Base-by-base conservation (phyloP, 1,139 yeast species). In the Taphrina flavorubra region DNA sequence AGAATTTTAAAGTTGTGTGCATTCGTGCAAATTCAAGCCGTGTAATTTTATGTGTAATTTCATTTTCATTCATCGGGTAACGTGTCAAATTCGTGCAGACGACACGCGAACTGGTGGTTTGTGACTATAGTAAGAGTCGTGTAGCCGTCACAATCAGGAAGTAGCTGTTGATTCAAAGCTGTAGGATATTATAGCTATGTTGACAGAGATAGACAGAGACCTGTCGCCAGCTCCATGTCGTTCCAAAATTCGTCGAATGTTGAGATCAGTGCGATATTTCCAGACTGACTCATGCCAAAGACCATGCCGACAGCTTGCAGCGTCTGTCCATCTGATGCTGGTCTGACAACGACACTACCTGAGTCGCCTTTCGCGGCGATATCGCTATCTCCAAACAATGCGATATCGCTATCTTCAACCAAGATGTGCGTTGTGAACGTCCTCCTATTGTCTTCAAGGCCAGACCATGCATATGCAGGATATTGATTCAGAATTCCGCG, bases 211-310 rank as follows among this genome's bases (percentile, higher is more conserved):
- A 18, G n/a, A 46, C n/a, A 16, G n/a, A n/a, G 18, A 10, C 51
- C 18, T 13, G n/a, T 18, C 51, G 18, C 18, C n/a, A 8, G 18
- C 51, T 46, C 51, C 51, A 46, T 46, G 25, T 46, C 18, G 2
- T 46, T 2, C 25, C 51, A 46, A 16, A 46, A n/a, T 10, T 46
- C 51, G 20, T 46, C 51, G 51, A 46, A 39, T 39, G 51, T n/a
- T 8, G 25, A n/a, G n/a, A 18, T n/a, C 51, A 18, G 25, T 8
- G 51, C 51, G 18, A 46, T 10, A n/a, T 46, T 46, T 13, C 25
- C 51, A n/a, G n/a, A 16, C n/a, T n/a, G 51, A 16, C 6, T n/a
- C 10, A 13, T 46, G 51, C 25, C 51, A 46, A 46, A 46, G n/a
- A 39, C 42, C 42, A 39, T 39, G 14, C 42, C 42, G 14, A 39